A percentile compares a stretch with the other conserved stretches of the same genome.
Evolutionary conservation across 805 yeast genomes (phyloP).

Genomic region (Saccharomycopsis microspora): DNA sequence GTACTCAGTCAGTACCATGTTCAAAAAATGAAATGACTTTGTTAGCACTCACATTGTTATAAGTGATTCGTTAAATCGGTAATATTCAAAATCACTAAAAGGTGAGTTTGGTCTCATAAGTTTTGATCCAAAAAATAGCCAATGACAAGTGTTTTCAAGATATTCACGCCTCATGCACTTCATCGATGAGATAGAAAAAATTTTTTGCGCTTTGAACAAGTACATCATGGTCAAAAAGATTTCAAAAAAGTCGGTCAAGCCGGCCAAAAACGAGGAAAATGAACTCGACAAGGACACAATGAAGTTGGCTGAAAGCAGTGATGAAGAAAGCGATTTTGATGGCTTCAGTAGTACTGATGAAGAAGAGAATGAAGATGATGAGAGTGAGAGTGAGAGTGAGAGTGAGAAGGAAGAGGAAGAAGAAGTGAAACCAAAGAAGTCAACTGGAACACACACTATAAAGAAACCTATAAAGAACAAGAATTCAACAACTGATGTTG

Average conservation of each 20-base stretch:
- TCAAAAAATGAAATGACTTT: too few relatives aligned
- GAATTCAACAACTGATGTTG: not conserved
- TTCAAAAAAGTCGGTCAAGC: not conserved
- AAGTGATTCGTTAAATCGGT: too few relatives aligned
- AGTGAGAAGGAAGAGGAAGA: conserved; percentile 14
- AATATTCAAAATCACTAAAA: too few relatives aligned
- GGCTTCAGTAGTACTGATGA: conserved; percentile 17
- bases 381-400: conserved; percentile 7
- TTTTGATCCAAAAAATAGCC: too few relatives aligned
- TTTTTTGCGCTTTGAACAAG: not conserved
- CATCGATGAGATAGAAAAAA: too few relatives aligned
- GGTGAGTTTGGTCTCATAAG: too few relatives aligned
- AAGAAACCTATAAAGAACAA: conserved; percentile 11
- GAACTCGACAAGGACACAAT: conserved; percentile 21
- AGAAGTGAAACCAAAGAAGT: not conserved
- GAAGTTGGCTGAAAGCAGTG: conserved; percentile 19
- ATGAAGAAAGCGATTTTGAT: conserved; percentile 13
- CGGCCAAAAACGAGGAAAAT: conserved; percentile 17
- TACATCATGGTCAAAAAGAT: not conserved
- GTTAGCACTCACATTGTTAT: too few relatives aligned
- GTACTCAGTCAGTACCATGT: too few relatives aligned
- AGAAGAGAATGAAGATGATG: conserved; percentile 5
- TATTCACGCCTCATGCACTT: too few relatives aligned
- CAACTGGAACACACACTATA: not conserved
- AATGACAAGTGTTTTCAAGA: too few relatives aligned